phyloP scores from a whole-genome alignment of 768 basidiomycete genomes.

The Guyanaporus albipodus region DNA sequence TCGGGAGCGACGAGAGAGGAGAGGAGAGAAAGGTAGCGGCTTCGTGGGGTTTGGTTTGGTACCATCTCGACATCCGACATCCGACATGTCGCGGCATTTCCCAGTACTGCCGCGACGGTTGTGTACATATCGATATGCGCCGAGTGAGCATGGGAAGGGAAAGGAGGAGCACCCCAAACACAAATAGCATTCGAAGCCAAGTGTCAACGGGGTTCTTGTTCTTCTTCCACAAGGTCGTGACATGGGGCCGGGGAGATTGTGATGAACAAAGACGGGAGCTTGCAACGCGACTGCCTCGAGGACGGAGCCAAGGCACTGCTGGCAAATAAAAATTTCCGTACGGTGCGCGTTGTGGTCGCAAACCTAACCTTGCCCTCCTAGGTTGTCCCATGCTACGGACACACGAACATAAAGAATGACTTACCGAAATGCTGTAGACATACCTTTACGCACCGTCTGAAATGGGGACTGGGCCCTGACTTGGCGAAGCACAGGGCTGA shows the following conservation, averaged over 20 bases:
- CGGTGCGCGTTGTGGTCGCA: slow-evolving; percentile 20
- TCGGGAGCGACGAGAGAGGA: slow-evolving; percentile 25
- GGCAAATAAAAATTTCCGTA: slow-evolving; percentile 29
- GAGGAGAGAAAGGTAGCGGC: too few relatives aligned
- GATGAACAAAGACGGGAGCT: slow-evolving; percentile 13
- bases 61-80: slow-evolving; percentile 7
- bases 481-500: too few relatives aligned
- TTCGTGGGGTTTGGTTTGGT: slow-evolving; percentile 1
- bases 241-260: slow-evolving; percentile 11
- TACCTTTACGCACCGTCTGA: slow-evolving; percentile 14
- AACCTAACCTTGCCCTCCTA: slow-evolving; percentile 34
- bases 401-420: slow-evolving; percentile 4
- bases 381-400: slow-evolving; percentile 14
- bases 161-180: slow-evolving; percentile 11
- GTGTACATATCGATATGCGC: too few relatives aligned
- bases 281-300: slow-evolving; percentile 35
- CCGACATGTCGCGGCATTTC: slow-evolving; percentile 4
- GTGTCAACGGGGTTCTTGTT: slow-evolving; percentile 9
- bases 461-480: slow-evolving; percentile 13
- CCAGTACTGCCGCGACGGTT: slow-evolving; percentile 2
- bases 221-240: slow-evolving; percentile 14
- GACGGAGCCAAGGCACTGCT: slow-evolving; percentile 30
- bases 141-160: slow-evolving; percentile 5
- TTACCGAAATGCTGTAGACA: slow-evolving; percentile 14
- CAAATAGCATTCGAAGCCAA: slow-evolving; percentile 9